phyloP scores from a whole-genome alignment of 2,329 filamentous ascomycete species.

The Venturia asperata region DNA sequence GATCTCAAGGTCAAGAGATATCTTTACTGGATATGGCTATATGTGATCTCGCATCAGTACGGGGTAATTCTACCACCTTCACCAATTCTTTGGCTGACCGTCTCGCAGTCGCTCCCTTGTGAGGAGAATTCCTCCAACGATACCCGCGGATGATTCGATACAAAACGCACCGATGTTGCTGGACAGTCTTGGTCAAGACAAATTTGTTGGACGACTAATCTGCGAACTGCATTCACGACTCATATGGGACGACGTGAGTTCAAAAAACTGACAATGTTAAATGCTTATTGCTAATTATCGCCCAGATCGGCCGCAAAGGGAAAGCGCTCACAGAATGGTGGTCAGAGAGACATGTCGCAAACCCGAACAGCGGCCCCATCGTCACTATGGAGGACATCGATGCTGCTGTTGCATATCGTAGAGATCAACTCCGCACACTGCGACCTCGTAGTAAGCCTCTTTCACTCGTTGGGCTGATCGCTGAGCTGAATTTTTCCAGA shows the following conservation, averaged over 20 bases:
- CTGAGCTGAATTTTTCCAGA: neutral
- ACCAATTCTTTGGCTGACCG: neutral
- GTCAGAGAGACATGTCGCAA: neutral
- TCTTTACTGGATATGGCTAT: conserved; percentile 8
- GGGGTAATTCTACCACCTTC: neutral
- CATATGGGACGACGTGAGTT: neutral
- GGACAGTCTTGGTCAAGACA: neutral
- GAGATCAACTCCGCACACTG: neutral
- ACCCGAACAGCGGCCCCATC: neutral
- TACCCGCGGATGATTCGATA: neutral
- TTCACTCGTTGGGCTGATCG: neutral
- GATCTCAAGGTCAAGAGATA: conserved; percentile 11
- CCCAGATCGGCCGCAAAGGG: neutral
- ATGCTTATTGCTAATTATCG: neutral
- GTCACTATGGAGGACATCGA: conserved; percentile 7
- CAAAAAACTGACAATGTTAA: neutral
- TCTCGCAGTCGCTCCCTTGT: neutral
- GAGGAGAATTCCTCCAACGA: neutral
- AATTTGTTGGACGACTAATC: neutral
- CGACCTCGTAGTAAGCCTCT: neutral
- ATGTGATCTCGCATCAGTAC: conserved; percentile 4
- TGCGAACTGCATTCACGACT: neutral
- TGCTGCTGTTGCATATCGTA: conserved; percentile 5
- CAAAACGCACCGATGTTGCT: neutral
- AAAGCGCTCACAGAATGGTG: conserved; percentile 8